Conservation (phyloP, 805 yeast species). For the Zygotorulaspora florentina region DNA sequence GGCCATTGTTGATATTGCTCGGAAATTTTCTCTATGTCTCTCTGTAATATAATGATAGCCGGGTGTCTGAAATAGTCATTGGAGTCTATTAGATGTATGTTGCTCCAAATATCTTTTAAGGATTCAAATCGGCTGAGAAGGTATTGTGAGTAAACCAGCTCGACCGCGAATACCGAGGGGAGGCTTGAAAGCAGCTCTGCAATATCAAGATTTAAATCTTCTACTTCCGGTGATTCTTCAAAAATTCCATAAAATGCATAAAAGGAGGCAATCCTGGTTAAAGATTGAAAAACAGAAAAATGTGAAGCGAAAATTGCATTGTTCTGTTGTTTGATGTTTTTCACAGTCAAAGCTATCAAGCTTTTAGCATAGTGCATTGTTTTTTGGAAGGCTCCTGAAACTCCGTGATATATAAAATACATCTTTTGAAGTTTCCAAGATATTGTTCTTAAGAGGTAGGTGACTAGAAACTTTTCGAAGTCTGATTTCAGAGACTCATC, state of each 20-base stretch:
- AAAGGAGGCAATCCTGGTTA: conserved; percentile 24
- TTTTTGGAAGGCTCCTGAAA: conserved; percentile 17
- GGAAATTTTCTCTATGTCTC: conserved; percentile 21
- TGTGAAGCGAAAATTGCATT: conserved; percentile 20
- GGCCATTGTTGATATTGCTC: conserved; percentile 6
- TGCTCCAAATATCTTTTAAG: conserved; percentile 24
- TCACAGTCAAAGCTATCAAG: conserved; percentile 21
- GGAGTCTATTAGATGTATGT: conserved; percentile 20
- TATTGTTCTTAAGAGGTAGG: conserved; percentile 18
- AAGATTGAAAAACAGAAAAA: conserved; percentile 22
- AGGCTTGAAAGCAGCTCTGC: conserved; percentile 19
- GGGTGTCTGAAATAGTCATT: conserved; percentile 25
- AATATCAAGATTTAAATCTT: conserved; percentile 21
- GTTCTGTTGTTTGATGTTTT: conserved; percentile 16
- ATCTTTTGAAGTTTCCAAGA: conserved; percentile 30
- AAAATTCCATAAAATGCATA: conserved; percentile 27
- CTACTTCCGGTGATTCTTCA: conserved; percentile 15
- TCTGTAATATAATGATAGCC: conserved; percentile 23
- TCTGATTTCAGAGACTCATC: conserved; percentile 16
- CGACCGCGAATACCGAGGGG: conserved; percentile 16
- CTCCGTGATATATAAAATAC: conserved; percentile 23
- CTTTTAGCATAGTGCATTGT: conserved; percentile 17
- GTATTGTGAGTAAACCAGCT: conserved; percentile 10
- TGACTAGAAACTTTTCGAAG: conserved; percentile 25
- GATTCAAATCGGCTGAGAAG: conserved; percentile 20